phyloP scores from a whole-genome alignment of 2,329 filamentous ascomycete genomes.

The Monilinia fructicola region DNA sequence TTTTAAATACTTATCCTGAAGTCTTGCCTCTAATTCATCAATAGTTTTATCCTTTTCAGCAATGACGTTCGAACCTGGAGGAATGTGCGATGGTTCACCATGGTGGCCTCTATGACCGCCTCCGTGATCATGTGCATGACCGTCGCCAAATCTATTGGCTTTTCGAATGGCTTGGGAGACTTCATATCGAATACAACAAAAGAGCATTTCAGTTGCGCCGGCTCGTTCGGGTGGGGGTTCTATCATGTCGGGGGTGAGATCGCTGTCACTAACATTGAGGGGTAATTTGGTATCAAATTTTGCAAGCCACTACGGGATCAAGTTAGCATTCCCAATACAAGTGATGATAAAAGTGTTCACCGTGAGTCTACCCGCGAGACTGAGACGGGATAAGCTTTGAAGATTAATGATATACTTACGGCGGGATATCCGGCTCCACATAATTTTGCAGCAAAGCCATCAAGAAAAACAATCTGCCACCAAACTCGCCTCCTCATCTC shows the following conservation, averaged over 20 bases:
- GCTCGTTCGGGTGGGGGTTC: constrained; percentile 45
- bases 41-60: constrained; percentile 36
- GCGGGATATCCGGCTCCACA: constrained; percentile 49
- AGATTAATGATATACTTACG: constrained; percentile 9
- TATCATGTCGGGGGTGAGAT: constrained; percentile 48
- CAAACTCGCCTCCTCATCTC: constrained; percentile 62
- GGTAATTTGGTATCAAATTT: constrained; percentile 52
- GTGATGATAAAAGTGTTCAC: too few species aligned
- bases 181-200: constrained; percentile 43
- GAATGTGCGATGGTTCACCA: not conserved
- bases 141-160: constrained; percentile 15
- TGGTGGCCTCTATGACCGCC: too few species aligned
- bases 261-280: constrained; percentile 56
- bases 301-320: constrained; percentile 35
- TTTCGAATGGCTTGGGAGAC: constrained; percentile 37
- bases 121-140: too few species aligned
- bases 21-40: constrained; percentile 35
- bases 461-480: constrained; percentile 62
- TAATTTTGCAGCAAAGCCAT: constrained; percentile 56
- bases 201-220: constrained; percentile 51
- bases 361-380: not conserved
- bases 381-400: not conserved
- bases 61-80: constrained; percentile 21
- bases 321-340: not conserved
- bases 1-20: constrained; percentile 46